Conservation (phyloP, 2,329 filamentous ascomycete species). For the Diaporthe australafricana region DNA sequence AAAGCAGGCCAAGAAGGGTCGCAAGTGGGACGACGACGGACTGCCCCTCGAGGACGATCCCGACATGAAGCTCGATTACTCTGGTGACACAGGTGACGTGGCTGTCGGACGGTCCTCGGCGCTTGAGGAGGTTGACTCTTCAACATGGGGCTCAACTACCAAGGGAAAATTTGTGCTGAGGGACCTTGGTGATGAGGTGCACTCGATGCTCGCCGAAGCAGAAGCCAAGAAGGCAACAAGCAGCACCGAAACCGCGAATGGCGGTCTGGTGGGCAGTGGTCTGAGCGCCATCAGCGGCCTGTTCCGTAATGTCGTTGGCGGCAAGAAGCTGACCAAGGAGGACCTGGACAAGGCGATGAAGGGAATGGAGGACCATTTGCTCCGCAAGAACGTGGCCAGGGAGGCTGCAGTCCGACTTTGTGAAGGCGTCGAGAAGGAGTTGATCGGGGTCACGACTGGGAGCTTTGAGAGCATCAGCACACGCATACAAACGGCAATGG, state of each 20-base stretch:
- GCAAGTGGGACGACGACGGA: conserved; percentile 93
- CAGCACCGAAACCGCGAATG: conserved; percentile 56
- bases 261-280: conserved; percentile 81
- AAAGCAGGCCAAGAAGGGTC: conserved; percentile 80
- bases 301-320: conserved; percentile 94
- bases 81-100: conserved; percentile 70
- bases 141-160: conserved; percentile 87
- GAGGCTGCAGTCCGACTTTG: conserved; percentile 94
- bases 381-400: conserved; percentile 95
- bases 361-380: conserved; percentile 93
- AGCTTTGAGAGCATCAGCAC: conserved; percentile 91
- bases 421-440: conserved; percentile 89
- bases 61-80: conserved; percentile 88
- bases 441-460: conserved; percentile 90
- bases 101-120: conserved; percentile 64
- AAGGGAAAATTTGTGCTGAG: conserved; percentile 95
- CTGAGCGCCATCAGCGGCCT: conserved; percentile 87
- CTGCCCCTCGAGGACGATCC: conserved; percentile 87
- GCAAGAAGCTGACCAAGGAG: conserved; percentile 88
- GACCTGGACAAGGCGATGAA: conserved; percentile 94
- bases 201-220: conserved; percentile 87
- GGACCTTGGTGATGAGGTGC: conserved; percentile 92
- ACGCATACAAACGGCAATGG: conserved; percentile 87
- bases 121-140: conserved; percentile 80
- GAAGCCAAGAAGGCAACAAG: conserved; percentile 69